Percentiles rank a stretch among this genome's conserved stretches.
Evolutionary conservation across 1,284 basidiomycete species (phyloP).

Genomic region (Mycosarcoma mackinlayi): DNA sequence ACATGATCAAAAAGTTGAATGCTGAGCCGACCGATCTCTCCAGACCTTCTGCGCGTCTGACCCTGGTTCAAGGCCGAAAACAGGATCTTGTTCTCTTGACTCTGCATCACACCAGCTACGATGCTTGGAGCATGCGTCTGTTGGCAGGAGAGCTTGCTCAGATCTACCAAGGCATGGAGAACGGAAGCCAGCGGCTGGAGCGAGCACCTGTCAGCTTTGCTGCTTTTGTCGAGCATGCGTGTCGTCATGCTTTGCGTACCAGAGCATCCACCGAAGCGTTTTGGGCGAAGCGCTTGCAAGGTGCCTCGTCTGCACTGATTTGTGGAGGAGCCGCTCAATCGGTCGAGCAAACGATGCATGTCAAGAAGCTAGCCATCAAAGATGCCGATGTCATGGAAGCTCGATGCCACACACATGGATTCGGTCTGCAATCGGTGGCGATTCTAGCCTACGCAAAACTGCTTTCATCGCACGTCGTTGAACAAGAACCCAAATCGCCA

Average conservation of each 20-base stretch:
- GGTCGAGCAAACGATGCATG: conserved; percentile 9
- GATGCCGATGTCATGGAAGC: background rate
- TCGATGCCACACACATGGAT: conserved; percentile 5
- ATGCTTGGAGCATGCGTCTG: conserved; percentile 23
- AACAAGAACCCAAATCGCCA: background rate
- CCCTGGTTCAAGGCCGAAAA: conserved; percentile 10
- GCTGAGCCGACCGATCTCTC: conserved; percentile 13
- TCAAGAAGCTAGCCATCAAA: conserved; percentile 1
- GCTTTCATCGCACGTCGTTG: conserved; percentile 1
- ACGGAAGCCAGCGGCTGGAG: background rate
- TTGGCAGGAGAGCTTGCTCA: conserved; percentile 8
- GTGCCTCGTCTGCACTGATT: conserved; percentile 13
- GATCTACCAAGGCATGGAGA: conserved; percentile 5
- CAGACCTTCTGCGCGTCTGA: conserved; percentile 16
- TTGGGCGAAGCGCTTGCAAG: background rate
- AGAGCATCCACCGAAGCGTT: background rate
- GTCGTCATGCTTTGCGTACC: background rate
- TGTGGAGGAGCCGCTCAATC: conserved; percentile 12
- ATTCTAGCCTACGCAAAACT: conserved; percentile 20
- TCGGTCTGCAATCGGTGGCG: conserved; percentile 20
- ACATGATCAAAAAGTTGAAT: conserved; percentile 11
- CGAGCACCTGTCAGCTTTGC: background rate
- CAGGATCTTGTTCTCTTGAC: conserved; percentile 14
- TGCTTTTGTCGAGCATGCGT: conserved; percentile 9
- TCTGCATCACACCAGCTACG: conserved; percentile 18